Percentiles rank a stretch among this genome's conserved stretches.
Conservation (phyloP, 176 grass and related monocot species). For the Juncus effusus region DNA sequence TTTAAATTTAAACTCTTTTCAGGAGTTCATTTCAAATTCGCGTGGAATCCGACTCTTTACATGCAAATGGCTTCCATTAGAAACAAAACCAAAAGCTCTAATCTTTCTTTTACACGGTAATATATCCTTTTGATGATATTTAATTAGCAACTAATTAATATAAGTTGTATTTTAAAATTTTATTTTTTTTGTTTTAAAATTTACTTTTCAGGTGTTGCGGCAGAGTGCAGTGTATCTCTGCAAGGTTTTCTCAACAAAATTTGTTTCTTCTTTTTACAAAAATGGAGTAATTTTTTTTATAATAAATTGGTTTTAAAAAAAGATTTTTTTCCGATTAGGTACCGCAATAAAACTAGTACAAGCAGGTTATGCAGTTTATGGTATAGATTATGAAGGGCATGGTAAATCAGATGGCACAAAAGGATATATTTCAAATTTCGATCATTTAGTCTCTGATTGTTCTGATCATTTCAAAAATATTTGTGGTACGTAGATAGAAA, state of each 20-base stretch:
- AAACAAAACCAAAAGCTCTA: constrained; percentile 40
- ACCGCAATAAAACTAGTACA: constrained; percentile 34
- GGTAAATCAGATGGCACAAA: constrained; percentile 54
- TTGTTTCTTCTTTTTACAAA: no score
- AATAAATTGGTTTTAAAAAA: constrained; percentile 8
- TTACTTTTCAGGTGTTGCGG: constrained; percentile 27
- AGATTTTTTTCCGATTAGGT: constrained; percentile 24
- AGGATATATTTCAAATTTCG: constrained; percentile 49
- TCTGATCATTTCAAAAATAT: constrained; percentile 40
- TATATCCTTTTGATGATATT: neutral
- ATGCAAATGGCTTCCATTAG: constrained; percentile 41
- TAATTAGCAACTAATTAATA: neutral
- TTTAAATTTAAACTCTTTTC: neutral
- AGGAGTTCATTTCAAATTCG: constrained; percentile 54
- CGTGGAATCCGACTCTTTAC: constrained; percentile 46
- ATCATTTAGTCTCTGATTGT: constrained; percentile 44
- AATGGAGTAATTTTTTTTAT: neutral
- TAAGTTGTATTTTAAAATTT: no score
- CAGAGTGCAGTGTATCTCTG: constrained; percentile 71
- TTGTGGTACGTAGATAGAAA: constrained; percentile 37
- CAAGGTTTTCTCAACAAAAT: constrained; percentile 26
- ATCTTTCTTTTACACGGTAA: constrained; percentile 60
- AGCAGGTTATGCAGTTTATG: constrained; percentile 53
- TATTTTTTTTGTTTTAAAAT: neutral
- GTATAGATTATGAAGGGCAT: constrained; percentile 69